Conservation (phyloP, 2,329 filamentous ascomycete genomes). For the Dothistroma septosporum region DNA sequence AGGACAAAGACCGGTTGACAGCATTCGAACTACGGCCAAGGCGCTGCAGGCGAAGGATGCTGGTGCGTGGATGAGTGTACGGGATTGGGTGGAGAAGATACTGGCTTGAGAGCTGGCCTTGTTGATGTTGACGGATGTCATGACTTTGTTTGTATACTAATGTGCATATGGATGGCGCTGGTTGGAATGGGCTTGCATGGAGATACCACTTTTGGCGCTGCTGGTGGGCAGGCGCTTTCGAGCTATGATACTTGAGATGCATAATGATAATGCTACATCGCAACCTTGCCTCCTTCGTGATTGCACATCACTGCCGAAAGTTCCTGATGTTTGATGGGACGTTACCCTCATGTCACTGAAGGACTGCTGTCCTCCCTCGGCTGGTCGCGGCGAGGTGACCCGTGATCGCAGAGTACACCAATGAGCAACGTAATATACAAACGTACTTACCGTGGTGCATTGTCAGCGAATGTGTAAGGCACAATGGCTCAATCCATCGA, state of each 20-base stretch:
- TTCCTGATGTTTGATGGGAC: too few species aligned
- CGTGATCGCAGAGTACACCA: neutral
- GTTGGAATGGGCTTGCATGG: too few species aligned
- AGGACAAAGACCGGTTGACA: conserved; percentile 44
- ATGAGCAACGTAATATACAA: neutral
- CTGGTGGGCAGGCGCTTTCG: too few species aligned
- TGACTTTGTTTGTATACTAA: neutral
- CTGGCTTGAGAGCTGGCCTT: conserved; percentile 17
- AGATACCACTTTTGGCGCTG: too few species aligned
- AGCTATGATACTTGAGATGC: too few species aligned
- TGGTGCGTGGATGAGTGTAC: conserved; percentile 31
- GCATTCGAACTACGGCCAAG: conserved; percentile 27
- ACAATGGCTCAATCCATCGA: neutral
- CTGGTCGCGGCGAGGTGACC: too few species aligned
- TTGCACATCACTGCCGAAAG: too few species aligned
- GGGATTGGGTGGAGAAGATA: conserved; percentile 29
- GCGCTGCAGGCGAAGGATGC: conserved; percentile 21
- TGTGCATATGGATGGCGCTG: too few species aligned
- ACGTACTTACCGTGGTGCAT: neutral
- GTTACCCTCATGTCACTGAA: too few species aligned
- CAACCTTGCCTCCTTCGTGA: too few species aligned
- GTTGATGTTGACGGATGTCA: neutral
- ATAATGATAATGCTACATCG: too few species aligned
- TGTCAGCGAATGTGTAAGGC: neutral
- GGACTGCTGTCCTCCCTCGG: too few species aligned